A percentile compares a stretch with the other conserved stretches of the same genome.
Conservation (phyloP, 192 early-diverging fungal species). For the Spizellomyces punctatus region DNA sequence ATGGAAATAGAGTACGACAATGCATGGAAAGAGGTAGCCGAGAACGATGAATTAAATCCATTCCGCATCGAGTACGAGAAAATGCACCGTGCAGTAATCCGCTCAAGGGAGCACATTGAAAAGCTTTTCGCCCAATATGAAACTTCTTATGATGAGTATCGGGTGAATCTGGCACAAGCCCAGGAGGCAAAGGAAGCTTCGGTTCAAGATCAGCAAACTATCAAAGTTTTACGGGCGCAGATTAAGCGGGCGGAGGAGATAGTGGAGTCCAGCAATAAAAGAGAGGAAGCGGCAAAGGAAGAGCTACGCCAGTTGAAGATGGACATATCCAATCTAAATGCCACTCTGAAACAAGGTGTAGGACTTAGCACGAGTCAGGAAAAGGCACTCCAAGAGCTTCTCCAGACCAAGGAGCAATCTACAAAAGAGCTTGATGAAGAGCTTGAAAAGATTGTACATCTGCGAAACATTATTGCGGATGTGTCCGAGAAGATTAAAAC, state of each 20-base stretch:
- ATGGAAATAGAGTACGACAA: constrained; percentile 30
- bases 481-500: constrained; percentile 54
- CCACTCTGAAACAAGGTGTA: constrained; percentile 61
- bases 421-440: constrained; percentile 59
- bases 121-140: constrained; percentile 42
- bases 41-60: constrained; percentile 16
- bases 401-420: constrained; percentile 55
- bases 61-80: constrained; percentile 56
- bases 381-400: constrained; percentile 55
- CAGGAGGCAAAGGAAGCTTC: constrained; percentile 33
- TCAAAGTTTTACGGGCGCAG: constrained; percentile 49
- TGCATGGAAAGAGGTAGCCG: constrained; percentile 18
- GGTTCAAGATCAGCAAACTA: constrained; percentile 46
- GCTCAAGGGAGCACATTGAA: constrained; percentile 42
- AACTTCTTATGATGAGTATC: constrained; percentile 41
- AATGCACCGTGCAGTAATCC: constrained; percentile 48
- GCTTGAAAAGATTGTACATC: constrained; percentile 56
- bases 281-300: constrained; percentile 54
- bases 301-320: constrained; percentile 53
- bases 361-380: constrained; percentile 59
- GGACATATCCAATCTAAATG: constrained; percentile 52
- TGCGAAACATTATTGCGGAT: constrained; percentile 50
- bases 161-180: constrained; percentile 27
- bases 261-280: constrained; percentile 42
- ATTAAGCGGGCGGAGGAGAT: constrained; percentile 52